Base-by-base conservation (phyloP, 2,329 filamentous ascomycete genomes). In the Phoma sp. region DNA sequence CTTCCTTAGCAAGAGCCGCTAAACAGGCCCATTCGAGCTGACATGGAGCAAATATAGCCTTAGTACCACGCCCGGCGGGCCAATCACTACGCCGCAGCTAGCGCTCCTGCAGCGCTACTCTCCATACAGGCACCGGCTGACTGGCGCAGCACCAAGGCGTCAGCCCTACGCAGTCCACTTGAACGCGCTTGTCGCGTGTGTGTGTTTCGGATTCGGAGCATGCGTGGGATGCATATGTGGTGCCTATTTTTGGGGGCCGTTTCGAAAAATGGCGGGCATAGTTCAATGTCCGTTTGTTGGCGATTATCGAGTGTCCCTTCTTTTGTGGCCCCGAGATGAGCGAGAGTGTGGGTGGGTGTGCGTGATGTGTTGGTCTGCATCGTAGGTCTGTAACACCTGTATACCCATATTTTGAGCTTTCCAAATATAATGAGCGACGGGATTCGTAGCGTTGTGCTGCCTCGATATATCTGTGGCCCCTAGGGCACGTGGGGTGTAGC, bases 221-320 rank as follows among this genome's bases (percentile, higher is more conserved):
- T 18, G 18, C 18, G 18, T 18, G 18, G 18, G 18, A 18, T 18
- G 30, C 3, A 49, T 33, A 36, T 30, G 51, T 42, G 54, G 52
- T 52, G 52, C 27, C 66, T 70, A 70, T 70, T 68, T 68, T 70
- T 66, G 61, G 66, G 61, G 57, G 55, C 35, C 52, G 23, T 36
- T 27, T 41, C 18, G 45, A 13, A 29, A 9, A 6, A 29, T 4
- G 6, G 27, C 27, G 27, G 27, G 27, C 9, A 9, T 29, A 39
- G 53, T 48, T 41, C 24, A 45, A 25, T 14, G 51, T 42, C 25
- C 14, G 32, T 14, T 24, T 36, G 18, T 18, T 18, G 18, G 18
- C 18, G 18, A 18, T 18, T 18, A 18, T 18, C 18, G 18, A 18
- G 18, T 18, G 18, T 18, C 18, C 18, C 18, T 18, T 18, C 18